Evolutionary conservation across 257 asterid genomes (phyloP), one percentile per base, ranked within the genome.

Genomic region (Solanum neorickii): DNA sequence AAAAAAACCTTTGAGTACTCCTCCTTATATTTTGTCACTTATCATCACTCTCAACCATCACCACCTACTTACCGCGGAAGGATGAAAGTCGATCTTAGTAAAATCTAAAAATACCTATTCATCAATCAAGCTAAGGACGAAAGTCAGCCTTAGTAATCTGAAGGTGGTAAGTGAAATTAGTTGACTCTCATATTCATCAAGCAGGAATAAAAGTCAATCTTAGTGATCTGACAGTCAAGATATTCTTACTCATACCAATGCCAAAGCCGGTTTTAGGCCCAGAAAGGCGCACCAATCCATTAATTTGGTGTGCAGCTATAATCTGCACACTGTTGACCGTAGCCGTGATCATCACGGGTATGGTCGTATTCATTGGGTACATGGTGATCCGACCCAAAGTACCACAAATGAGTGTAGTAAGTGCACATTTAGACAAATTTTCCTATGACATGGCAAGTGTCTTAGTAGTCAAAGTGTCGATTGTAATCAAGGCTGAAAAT

Each of bases 231-330:
- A 25, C 47, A 3, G 23, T 41, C 6, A 76, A n/a, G 60, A n/a
- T 76, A 76, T 35, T 44, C 5, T 18, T 18, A 72, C 25, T 16
- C 46, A 8, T 72, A 16, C 91, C 92, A 89, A 96, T 94, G 98
- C 94, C 96, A 88, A 90, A 88, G 90, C 94, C 86, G 20, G 89
- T 59, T 4, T 37, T 84, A 29, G 90, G 89, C 8, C 92, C 91
- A 2, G 92, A 84, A 82, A 68, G 91, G 87, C 92, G 80, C 89
- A 96, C 99, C 90, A 91, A 89, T 89, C 96, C 94, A 9, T 33
- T 95, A 2, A 90, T 95, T 82, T 96, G 98, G 99, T 90, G 93
- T 72, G 88, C 89, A 7, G 94, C 98, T 69, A 77, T 94, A 33
- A 88, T 96, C 86, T 96, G 98, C 77, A 92, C 96, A 56, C 9